Base-by-base conservation (phyloP, 116 monocot species). In the Trichopus zeylanicus region DNA sequence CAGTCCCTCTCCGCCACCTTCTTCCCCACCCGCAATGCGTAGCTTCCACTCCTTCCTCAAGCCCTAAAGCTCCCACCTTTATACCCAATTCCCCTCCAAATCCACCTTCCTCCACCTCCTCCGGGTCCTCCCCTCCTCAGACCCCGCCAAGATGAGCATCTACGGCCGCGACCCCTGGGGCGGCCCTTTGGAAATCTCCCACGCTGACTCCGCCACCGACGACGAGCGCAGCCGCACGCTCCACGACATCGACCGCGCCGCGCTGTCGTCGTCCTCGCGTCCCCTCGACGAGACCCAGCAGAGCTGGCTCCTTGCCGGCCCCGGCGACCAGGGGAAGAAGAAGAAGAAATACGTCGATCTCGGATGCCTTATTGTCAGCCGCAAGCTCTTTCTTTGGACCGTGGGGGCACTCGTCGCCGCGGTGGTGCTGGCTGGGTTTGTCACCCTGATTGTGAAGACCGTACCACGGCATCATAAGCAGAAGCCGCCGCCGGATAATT, bases 151-250 rank as follows among this genome's bases (percentile, higher is more conserved):
- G 38, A 59, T 59, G 31, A 74, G 65, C 48, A 89, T 90, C 83
- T 95, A 83, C 72, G 95, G 89, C 11, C 39, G 95, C 29, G 97
- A 97, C 61, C 97, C 97, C 16, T 97, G 97, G 97, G 97, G 97
- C 8, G 97, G 97, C 0, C 59, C 97, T 11, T 53, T 97, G 68
- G 97, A 97, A 82, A 87, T 97, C 30, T 88, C 79, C 31, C 82
- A 77, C 25, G 86, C 80, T 19, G 90, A 89, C 64, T 95, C 90
- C 5, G 84, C 90, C 26, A 90, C 91, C 20, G 97, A 97, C 67
- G 86, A 90, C 57, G 97, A 97, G 53, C 73, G 97, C 69, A 95
- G 95, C 86, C 62, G 95, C 74, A 82, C 86, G 67, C 76, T 81
- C 2, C 71, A 67, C 10, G 88, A 89, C 55, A 51, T 86, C 31